These are phyloP conservation scores for Dipteronia dyeriana DNA, from an alignment of 345 rosid species.

Conservation along the genomic window DNA sequence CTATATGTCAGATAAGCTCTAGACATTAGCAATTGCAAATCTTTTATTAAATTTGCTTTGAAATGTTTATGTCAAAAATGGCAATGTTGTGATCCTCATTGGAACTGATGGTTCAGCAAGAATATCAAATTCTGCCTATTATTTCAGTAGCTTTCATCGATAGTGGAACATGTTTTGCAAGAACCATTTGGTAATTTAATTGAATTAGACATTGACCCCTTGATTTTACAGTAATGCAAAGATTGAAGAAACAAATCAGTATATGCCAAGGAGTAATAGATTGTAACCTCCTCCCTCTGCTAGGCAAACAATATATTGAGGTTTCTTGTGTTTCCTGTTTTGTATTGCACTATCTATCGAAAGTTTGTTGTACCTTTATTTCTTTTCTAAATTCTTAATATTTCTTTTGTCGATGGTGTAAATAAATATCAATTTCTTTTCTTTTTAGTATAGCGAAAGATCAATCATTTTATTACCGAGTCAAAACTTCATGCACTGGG, in stretches of 20 bases:
- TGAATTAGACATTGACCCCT: background rate
- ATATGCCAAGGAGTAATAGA: background rate
- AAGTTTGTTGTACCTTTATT: background rate
- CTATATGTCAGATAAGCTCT: constrained; percentile 12
- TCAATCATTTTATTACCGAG: background rate
- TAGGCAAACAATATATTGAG: background rate
- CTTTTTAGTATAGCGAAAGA: background rate
- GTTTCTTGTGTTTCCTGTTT: background rate
- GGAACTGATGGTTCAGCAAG: background rate
- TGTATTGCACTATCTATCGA: background rate
- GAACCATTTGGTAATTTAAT: background rate
- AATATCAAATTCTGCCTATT: background rate
- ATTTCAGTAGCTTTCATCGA: background rate
- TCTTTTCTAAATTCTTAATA: background rate
- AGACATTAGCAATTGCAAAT: background rate
- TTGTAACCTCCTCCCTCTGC: background rate
- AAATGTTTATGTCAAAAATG: background rate
- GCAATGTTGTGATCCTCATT: constrained; percentile 7
- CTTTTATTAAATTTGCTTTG: background rate
- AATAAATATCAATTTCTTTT: background rate
- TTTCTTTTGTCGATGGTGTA: background rate
- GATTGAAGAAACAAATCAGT: background rate
- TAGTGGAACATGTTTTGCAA: background rate
- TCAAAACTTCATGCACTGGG: background rate
- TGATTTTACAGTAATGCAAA: background rate